Conservation (phyloP, 2,329 filamentous ascomycete genomes). For the Podosphaera fusca region DNA sequence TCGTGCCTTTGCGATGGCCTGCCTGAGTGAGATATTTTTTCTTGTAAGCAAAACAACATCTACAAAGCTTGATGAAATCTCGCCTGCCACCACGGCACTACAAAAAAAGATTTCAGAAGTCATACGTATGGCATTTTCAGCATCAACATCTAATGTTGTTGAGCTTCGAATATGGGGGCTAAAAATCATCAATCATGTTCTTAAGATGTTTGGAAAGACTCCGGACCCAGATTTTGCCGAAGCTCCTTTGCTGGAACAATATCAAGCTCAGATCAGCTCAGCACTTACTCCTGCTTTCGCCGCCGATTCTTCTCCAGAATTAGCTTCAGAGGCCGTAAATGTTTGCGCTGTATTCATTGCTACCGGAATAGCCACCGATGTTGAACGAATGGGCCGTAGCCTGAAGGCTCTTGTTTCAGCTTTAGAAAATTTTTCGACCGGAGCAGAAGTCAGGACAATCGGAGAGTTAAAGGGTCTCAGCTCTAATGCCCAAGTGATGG, state of each 20-base stretch:
- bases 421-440: conserved; percentile 73
- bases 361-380: conserved; percentile 88
- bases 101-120: conserved; percentile 77
- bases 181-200: conserved; percentile 76
- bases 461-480: conserved; percentile 83
- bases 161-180: conserved; percentile 77
- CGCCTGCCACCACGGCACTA: conserved; percentile 51
- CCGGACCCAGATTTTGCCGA: conserved; percentile 96
- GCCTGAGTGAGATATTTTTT: conserved; percentile 60
- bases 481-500: conserved; percentile 93
- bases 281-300: conserved; percentile 92
- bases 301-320: conserved; percentile 79
- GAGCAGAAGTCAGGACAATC: conserved; percentile 63
- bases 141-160: conserved; percentile 79
- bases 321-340: conserved; percentile 87
- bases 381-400: conserved; percentile 97
- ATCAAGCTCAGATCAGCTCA: conserved; percentile 94
- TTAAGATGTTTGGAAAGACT: conserved; percentile 89
- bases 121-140: conserved; percentile 89
- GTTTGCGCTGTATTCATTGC: conserved; percentile 97
- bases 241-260: conserved; percentile 86
- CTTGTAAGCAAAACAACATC: conserved; percentile 60
- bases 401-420: conserved; percentile 79
- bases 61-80: conserved; percentile 57
- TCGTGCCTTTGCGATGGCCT: conserved; percentile 76